phyloP scores from a whole-genome alignment of 208 protist species.

The Crithidia sp. region DNA sequence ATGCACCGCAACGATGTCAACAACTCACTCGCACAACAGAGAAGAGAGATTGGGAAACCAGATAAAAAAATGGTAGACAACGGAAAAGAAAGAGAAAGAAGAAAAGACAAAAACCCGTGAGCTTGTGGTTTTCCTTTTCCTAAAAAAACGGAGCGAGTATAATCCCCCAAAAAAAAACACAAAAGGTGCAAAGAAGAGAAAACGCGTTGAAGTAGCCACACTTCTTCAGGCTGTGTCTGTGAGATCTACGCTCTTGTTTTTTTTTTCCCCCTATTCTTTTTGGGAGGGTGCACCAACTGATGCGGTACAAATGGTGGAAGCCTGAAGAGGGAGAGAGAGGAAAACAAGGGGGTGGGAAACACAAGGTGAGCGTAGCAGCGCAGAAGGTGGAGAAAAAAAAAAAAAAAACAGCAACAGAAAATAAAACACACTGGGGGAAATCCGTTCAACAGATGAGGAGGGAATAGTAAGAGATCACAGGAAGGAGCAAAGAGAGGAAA shows the following conservation, averaged over 20 bases:
- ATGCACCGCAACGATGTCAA: not conserved
- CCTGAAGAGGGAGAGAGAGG: constrained; percentile 1
- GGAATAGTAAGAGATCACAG: not conserved
- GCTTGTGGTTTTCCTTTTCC: too few species aligned
- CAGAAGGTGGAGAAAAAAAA: constrained; percentile 8
- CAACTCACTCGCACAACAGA: not conserved
- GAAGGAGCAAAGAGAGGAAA: not conserved
- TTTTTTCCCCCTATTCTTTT: too few species aligned
- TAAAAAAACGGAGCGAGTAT: too few species aligned
- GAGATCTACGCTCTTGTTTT: too few species aligned
- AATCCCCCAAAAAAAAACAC: too few species aligned
- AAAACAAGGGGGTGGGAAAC: constrained; percentile 13
- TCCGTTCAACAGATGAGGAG: not conserved
- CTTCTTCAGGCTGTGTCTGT: too few species aligned
- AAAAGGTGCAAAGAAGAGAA: not conserved
- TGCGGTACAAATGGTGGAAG: not conserved
- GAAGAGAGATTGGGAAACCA: not conserved
- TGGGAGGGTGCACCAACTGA: too few species aligned
- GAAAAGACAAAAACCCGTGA: too few species aligned
- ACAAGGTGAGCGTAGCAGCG: constrained; percentile 7
- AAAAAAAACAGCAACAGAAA: not conserved
- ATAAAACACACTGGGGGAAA: not conserved
- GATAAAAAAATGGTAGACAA: not conserved
- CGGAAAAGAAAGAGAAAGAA: not conserved
- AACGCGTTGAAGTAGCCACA: not conserved